Conservation (phyloP, 2,329 filamentous ascomycete species). For the Talaromyces sp. region DNA sequence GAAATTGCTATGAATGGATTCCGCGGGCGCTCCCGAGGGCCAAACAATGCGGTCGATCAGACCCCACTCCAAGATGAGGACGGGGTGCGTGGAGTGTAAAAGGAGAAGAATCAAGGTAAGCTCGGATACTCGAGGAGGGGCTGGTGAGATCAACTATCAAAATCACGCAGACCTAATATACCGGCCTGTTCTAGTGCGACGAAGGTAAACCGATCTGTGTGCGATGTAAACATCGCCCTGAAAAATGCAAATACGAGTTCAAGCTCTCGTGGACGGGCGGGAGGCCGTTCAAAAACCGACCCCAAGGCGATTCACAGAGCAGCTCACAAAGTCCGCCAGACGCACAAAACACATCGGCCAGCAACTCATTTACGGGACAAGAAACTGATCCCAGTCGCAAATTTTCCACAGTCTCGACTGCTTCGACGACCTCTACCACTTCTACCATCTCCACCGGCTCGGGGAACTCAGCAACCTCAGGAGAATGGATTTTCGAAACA, state of each 20-base stretch:
- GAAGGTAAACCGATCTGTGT: conserved; percentile 7
- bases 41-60: conserved; percentile 3
- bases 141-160: not conserved
- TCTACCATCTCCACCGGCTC: not conserved
- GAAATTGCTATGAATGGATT: not conserved
- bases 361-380: not conserved
- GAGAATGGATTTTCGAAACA: not conserved
- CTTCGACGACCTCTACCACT: not conserved
- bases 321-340: not conserved
- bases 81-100: conserved; percentile 12
- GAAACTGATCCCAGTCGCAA: not conserved
- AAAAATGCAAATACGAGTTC: conserved; percentile 11
- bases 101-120: conserved; percentile 10
- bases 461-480: not conserved
- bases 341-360: not conserved
- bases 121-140: not conserved
- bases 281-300: conserved; percentile 7
- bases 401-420: not conserved
- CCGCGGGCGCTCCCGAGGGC: conserved; percentile 2
- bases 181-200: conserved; percentile 1
- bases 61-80: conserved; percentile 6
- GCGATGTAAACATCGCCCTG: conserved; percentile 10
- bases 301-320: not conserved
- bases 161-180: not conserved
- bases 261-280: conserved; percentile 12